Percentiles rank a stretch among this genome's conserved stretches.
These are phyloP conservation scores for Sinapis alba DNA, from an alignment of 441 rosid species.

Conservation along the genomic window DNA sequence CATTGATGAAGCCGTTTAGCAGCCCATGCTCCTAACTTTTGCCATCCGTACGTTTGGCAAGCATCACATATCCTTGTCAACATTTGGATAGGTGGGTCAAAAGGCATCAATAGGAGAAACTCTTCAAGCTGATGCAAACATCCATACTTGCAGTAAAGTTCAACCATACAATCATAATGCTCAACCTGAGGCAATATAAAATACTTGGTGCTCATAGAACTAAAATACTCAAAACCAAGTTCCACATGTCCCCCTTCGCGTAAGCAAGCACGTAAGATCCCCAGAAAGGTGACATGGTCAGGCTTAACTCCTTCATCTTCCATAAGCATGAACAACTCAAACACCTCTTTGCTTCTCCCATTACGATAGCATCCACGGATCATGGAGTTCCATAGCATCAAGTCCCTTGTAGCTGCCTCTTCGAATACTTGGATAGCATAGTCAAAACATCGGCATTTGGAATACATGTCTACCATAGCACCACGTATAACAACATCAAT, in stretches of 20 bases:
- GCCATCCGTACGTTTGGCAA: not conserved
- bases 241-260: constrained; percentile 53
- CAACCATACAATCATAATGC: constrained; percentile 77
- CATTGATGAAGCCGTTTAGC: not conserved
- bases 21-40: not conserved
- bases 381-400: not conserved
- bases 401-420: constrained; percentile 33
- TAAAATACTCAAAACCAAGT: constrained; percentile 53
- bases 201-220: constrained; percentile 57
- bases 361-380: not conserved
- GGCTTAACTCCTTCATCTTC: constrained; percentile 64
- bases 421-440: constrained; percentile 63
- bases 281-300: constrained; percentile 68
- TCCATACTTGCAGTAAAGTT: constrained; percentile 55
- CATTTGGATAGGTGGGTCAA: constrained; percentile 43
- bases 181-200: constrained; percentile 62
- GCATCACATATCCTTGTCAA: not conserved
- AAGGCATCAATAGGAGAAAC: constrained; percentile 65
- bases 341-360: constrained; percentile 45
- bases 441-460: constrained; percentile 55
- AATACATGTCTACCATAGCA: constrained; percentile 79
- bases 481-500: constrained; percentile 59
- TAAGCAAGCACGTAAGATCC: constrained; percentile 68
- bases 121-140: constrained; percentile 58
- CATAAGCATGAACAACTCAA: constrained; percentile 60